Evolutionary conservation across 805 yeast species (phyloP).

Genomic region (Pichia nakasei): DNA sequence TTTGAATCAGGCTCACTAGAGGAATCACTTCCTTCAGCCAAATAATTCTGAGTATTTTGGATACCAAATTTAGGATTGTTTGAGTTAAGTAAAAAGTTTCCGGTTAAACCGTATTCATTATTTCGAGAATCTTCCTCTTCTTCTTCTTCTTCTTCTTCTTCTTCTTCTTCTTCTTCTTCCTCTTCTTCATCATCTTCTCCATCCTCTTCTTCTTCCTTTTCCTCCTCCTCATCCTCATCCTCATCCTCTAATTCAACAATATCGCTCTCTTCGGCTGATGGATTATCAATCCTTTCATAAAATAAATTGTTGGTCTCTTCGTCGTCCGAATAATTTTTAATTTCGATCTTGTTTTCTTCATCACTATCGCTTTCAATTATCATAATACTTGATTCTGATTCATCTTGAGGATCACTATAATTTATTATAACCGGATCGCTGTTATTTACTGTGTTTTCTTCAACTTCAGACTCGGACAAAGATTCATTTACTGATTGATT

Average conservation of each 20-base stretch:
- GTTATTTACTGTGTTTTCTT: not conserved
- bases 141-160: not conserved
- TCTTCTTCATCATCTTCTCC: not conserved
- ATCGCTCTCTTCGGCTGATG: not conserved
- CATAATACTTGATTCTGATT: not conserved
- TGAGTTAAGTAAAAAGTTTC: too few species aligned
- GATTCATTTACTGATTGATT: too few species aligned
- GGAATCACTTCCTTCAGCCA: not conserved
- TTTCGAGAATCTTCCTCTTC: constrained; percentile 1
- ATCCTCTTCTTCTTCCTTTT: not conserved
- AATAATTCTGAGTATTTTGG: not conserved
- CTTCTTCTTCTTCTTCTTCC: not conserved
- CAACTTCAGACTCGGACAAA: not conserved
- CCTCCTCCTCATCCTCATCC: not conserved
- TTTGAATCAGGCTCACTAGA: not conserved
- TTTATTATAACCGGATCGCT: too few species aligned
- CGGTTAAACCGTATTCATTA: too few species aligned
- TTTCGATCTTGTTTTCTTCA: not conserved
- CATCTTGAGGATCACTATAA: not conserved
- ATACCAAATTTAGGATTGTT: too few species aligned
- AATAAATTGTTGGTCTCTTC: constrained; percentile 4
- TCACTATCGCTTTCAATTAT: not conserved
- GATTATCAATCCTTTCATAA: constrained; percentile 1
- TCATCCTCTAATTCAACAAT: not conserved
- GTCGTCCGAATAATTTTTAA: not conserved